Base-by-base conservation (phyloP, 2,329 filamentous ascomycete species). In the Rutstroemia sp. region DNA sequence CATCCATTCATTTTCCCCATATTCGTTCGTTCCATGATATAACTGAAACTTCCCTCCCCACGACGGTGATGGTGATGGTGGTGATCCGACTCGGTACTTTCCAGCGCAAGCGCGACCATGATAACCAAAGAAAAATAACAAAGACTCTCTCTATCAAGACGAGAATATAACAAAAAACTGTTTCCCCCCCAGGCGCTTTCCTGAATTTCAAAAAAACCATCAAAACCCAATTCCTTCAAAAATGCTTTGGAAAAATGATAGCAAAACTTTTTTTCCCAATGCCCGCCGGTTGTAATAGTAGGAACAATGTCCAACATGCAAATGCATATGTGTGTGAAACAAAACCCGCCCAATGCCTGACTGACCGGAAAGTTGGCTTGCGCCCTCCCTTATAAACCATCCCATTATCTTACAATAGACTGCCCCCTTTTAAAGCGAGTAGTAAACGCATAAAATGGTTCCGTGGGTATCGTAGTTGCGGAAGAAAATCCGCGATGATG, bases 351-450 rank as follows among this genome's bases (percentile, higher is more conserved):
- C 52, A 55, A 55, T 55, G 52, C 52, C 52, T 34, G 52, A 50
- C 52, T 55, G 52, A 55, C 48, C 54, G 48, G 55, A 48, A 51
- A 57, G 55, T 57, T 42, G 55, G 48, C 55, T 48, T 30, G 49
- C 49, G 55, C 55, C 55, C 52, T 40, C 23, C 50, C 49, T 54
- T 57, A 36, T 57, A 57, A 47, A 47, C 34, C 55, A 57, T 54
- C 49, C 49, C 48, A 53, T 57, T 53, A 53, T 57, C 55, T 53
- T 57, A 57, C 55, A 57, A 45, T 54, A 39, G 55, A 54, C 36
- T 44, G 44, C 17, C 55, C 42, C 46, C 40, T 38, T 30, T 38
- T 49, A 47, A 52, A 52, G 48, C 54, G 52, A 51, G 42, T 56
- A 50, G 48, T 8, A 46, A 56, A 47, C 54, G 34, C 54, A 52